A percentile compares a stretch with the other conserved stretches of the same genome.
Evolutionary conservation across 2,329 filamentous ascomycete genomes (phyloP).

Genomic region (Aspergillus oerlinghausenensis): DNA sequence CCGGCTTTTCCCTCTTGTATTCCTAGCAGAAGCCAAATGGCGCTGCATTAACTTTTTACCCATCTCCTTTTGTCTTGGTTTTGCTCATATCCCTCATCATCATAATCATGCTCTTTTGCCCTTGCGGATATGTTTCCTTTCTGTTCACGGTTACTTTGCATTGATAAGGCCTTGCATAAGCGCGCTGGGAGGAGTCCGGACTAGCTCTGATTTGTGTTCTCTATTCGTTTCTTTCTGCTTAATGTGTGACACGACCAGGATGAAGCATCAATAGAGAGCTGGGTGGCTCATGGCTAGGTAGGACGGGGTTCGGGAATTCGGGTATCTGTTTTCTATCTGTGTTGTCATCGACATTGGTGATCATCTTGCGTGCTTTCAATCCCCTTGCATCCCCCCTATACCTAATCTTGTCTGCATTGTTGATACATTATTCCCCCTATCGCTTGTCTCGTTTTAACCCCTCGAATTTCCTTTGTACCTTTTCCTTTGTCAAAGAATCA

Average conservation of each 20-base stretch:
- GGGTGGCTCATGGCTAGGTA: constrained; percentile 20
- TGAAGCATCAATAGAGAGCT: constrained; percentile 22
- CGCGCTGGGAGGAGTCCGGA: constrained; percentile 23
- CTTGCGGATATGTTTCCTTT: constrained; percentile 2
- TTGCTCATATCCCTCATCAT: constrained; percentile 6
- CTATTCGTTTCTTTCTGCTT: constrained; percentile 14
- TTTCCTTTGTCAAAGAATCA: neutral
- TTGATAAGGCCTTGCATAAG: constrained; percentile 16
- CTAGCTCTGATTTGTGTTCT: constrained; percentile 13
- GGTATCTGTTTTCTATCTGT: constrained; percentile 11
- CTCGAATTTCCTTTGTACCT: neutral
- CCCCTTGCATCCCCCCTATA: neutral
- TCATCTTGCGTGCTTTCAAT: neutral
- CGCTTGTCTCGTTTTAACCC: neutral
- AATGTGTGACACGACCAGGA: constrained; percentile 21
- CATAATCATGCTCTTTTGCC: constrained; percentile 9
- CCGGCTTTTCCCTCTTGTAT: constrained; percentile 20
- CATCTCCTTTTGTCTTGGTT: constrained; percentile 11
- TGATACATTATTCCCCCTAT: neutral
- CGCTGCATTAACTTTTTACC: constrained; percentile 14
- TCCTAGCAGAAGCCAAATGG: constrained; percentile 12
- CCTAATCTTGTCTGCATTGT: neutral
- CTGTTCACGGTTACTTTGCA: constrained; percentile 17
- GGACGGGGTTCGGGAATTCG: constrained; percentile 15
- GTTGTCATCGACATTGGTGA: neutral